These are phyloP conservation scores for Scenedesmus sp. DNA, from an alignment of 163 green algal species.

Conservation along the genomic window DNA sequence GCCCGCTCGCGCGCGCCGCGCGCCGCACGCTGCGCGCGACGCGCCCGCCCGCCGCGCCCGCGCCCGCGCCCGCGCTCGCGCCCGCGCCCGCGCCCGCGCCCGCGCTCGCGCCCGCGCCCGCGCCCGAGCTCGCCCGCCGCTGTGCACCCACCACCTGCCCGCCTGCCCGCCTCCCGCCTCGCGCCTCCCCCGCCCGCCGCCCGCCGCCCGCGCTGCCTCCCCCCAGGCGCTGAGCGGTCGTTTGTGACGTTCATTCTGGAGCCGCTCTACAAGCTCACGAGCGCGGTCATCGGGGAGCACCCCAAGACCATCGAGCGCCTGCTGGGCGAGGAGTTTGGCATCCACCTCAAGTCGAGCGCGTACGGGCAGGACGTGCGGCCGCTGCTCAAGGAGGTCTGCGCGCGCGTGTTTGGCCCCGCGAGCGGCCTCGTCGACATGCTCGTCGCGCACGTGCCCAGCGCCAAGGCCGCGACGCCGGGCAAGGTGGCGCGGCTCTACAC, in stretches of 20 bases:
- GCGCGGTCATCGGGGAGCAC: slow-evolving; percentile 74
- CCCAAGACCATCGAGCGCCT: slow-evolving; percentile 69
- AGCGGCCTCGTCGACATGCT: slow-evolving; percentile 92
- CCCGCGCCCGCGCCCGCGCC: no score
- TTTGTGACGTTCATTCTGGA: slow-evolving; percentile 98
- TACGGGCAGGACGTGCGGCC: slow-evolving; percentile 93
- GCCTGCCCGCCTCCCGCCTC: no score
- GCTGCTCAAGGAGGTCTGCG: slow-evolving; percentile 87
- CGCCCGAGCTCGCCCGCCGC: no score
- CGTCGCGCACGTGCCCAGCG: slow-evolving; percentile 82
- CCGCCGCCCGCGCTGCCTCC: no score
- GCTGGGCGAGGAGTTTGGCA: slow-evolving; percentile 85
- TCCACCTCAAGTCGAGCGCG: slow-evolving; percentile 80
- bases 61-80: no score
- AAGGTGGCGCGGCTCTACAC: slow-evolving; percentile 78
- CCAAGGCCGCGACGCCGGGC: slow-evolving; percentile 65
- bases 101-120: no score
- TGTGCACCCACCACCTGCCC: no score
- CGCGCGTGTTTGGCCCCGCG: slow-evolving; percentile 78
- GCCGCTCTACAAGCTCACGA: slow-evolving; percentile 94
- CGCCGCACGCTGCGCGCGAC: no score
- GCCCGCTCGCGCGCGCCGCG: no score
- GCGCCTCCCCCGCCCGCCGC: no score
- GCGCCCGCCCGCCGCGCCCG: no score
- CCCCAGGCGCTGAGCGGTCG: slow-evolving; percentile 65